Percentiles rank a stretch among this genome's conserved stretches.
Evolutionary conservation across 306 rosid species (phyloP).

Genomic region (Gynostemma pentaphyllum): DNA sequence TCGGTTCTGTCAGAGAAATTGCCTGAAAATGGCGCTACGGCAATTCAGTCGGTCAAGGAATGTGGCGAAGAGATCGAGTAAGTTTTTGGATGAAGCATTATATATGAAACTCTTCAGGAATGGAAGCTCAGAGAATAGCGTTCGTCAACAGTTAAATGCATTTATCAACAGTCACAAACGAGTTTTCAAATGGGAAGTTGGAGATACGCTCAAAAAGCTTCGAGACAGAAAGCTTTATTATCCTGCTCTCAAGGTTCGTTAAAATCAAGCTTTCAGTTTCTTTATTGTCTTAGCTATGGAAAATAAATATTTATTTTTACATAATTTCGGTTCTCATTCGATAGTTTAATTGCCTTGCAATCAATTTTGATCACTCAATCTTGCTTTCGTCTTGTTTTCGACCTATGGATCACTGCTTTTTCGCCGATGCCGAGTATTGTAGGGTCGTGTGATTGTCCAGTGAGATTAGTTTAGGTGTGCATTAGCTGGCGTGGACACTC

Average conservation of each 20-base stretch:
- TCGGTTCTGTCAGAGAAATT: conserved; percentile 10
- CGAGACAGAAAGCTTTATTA: conserved; percentile 52
- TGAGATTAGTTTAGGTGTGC: too few relatives aligned
- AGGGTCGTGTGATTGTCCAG: too few relatives aligned
- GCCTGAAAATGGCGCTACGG: conserved; percentile 40
- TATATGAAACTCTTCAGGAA: conserved; percentile 62
- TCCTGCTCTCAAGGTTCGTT: conserved; percentile 75
- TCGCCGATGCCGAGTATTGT: too few relatives aligned
- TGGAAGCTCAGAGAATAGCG: conserved; percentile 44
- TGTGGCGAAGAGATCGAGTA: conserved; percentile 53
- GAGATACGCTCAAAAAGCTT: conserved; percentile 75
- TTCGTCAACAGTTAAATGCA: conserved; percentile 54
- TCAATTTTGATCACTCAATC: neutral
- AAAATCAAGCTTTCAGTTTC: neutral
- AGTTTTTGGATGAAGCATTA: conserved; percentile 70
- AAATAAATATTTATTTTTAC: neutral
- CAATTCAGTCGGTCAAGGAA: conserved; percentile 48
- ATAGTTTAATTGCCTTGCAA: neutral
- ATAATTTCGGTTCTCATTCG: neutral
- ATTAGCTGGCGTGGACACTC: too few relatives aligned
- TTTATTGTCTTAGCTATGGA: neutral
- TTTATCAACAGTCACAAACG: conserved; percentile 58
- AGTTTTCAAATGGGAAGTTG: conserved; percentile 93
- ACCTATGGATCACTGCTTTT: neutral
- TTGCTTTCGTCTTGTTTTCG: neutral